Percentiles rank a stretch among this genome's conserved stretches.
Evolutionary conservation across 768 basidiomycete species (phyloP).

Genomic region (Mycena maculata): DNA sequence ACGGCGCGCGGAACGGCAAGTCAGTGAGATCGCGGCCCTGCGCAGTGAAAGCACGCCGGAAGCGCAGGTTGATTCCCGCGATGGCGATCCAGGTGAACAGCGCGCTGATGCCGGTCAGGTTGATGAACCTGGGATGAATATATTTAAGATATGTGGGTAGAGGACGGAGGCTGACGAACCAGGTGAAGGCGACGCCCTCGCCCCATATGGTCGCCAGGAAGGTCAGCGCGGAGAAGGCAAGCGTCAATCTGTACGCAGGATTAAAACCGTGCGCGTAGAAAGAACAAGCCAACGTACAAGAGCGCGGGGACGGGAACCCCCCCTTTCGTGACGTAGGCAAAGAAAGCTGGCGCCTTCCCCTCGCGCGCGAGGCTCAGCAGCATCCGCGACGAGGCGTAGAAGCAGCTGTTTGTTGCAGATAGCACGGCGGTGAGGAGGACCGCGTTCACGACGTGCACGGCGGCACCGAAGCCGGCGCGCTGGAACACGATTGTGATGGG

Average conservation of each 20-base stretch:
- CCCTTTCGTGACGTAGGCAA: slow-evolving; percentile 71
- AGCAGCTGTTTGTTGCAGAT: slow-evolving; percentile 73
- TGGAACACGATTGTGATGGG: slow-evolving; percentile 74
- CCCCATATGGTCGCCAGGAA: slow-evolving; percentile 72
- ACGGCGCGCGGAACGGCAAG: slow-evolving; percentile 67
- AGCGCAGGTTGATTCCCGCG: slow-evolving; percentile 65
- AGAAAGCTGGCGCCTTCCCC: slow-evolving; percentile 73
- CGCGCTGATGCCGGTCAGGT: slow-evolving; percentile 73
- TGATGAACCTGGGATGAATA: slow-evolving; percentile 50
- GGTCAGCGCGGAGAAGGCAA: slow-evolving; percentile 60
- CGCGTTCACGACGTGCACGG: slow-evolving; percentile 72
- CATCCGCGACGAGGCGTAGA: slow-evolving; percentile 75
- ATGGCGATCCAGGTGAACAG: slow-evolving; percentile 77
- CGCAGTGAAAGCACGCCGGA: slow-evolving; percentile 68
- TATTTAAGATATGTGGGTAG: too few relatives aligned
- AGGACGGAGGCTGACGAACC: slow-evolving; percentile 41
- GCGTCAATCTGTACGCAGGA: slow-evolving; percentile 50
- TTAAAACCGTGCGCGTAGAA: not conserved
- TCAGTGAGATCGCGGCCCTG: slow-evolving; percentile 64
- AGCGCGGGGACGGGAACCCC: slow-evolving; percentile 73
- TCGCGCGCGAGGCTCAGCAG: slow-evolving; percentile 69
- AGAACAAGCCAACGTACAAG: slow-evolving; percentile 53
- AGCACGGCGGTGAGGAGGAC: slow-evolving; percentile 74
- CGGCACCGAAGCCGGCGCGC: slow-evolving; percentile 71
- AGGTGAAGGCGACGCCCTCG: slow-evolving; percentile 63